Base-by-base conservation (phyloP, 768 basidiomycete species). In the Boletus rex-veris region DNA sequence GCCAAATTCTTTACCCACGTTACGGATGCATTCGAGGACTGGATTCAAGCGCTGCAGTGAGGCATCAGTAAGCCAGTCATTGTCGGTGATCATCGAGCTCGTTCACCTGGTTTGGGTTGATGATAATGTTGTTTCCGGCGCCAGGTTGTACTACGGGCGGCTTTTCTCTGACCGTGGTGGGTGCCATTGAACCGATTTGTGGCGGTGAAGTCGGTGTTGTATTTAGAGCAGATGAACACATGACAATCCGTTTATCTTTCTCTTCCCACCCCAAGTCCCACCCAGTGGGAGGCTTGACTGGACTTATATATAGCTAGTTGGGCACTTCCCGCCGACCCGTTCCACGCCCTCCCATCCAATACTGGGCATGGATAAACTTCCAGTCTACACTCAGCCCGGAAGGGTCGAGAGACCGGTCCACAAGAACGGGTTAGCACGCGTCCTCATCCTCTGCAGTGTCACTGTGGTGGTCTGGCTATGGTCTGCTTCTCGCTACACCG, bases 1-100 rank as follows among this genome's bases (percentile, higher is more conserved):
- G 0, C 91, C 91, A 63, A 92, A 97, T 68, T 98, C 94, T 71
- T 93, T 95, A 2, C 89, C 83, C 3, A 97, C 89, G 71, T 92
- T 91, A 56, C 86, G 82, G 49, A 98, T 88, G 60, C 80, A 80
- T 64, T 91, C 85, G 18, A 98, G 80, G n/a, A 98, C 76, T 0
- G 90, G 90, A 66, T 99, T 99, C 19, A 88, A 83, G 54, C 92
- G 79, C 88, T 97, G 62, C 42, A 40, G 9, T 7, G 33, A 21
- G 42, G 39, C 21, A 28, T 44, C 43, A 36, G 46, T 40, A n/a
- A 56, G 50, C 56, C 35, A 19, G 33, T 24, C n/a, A 19, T 7
- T 15, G 28, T 24, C 10, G 3, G 16, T 3, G 21, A 35, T 40
- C 21, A 24, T 4, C 14, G 53, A n/a, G 18, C 1, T 18, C 14